Conservation (phyloP, 305 asterid genomes). For the Salvia sclarea region DNA sequence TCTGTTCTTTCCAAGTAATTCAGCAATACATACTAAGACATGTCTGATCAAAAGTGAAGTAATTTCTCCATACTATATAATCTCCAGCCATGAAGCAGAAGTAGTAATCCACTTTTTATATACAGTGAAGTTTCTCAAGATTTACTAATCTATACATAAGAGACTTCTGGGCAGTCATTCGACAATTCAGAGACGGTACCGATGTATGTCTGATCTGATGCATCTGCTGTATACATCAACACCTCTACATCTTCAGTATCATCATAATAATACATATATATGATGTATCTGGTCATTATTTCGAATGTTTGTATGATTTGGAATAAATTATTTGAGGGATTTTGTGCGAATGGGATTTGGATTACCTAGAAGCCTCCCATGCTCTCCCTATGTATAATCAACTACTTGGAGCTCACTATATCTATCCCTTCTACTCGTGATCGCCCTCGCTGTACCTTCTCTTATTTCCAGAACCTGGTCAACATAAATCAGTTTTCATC, state of each 20-base stretch:
- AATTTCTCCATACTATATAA: neutral
- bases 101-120: neutral
- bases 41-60: neutral
- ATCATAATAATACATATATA: neutral
- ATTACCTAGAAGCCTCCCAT: slow-evolving; percentile 21
- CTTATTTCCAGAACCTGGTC: slow-evolving; percentile 78
- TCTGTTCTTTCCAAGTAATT: no score
- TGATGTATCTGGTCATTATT: neutral
- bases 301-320: neutral
- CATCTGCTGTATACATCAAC: neutral
- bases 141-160: neutral
- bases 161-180: slow-evolving; percentile 10
- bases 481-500: slow-evolving; percentile 9
- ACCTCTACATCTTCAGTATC: neutral
- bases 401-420: slow-evolving; percentile 60
- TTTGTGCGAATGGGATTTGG: neutral
- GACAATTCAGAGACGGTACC: neutral
- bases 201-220: neutral
- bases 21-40: no score
- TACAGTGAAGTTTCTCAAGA: neutral
- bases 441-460: slow-evolving; percentile 68
- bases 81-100: no score
- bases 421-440: slow-evolving; percentile 59
- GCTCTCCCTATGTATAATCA: slow-evolving; percentile 53
- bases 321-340: neutral